Conservation (phyloP, 1,284 basidiomycete species). For the Sanghuangporus sanghuang region DNA sequence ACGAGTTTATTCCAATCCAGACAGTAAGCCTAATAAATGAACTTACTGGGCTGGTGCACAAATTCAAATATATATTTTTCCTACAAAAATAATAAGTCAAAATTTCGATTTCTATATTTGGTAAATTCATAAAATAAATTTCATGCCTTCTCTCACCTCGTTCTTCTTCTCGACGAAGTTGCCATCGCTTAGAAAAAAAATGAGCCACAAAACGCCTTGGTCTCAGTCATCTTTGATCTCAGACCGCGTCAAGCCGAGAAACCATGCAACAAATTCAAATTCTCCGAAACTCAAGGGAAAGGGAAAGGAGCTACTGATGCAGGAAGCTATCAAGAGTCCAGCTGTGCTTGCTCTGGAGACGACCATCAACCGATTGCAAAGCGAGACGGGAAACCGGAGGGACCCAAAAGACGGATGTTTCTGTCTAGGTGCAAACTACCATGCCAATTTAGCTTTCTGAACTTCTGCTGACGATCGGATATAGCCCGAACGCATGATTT, state of each 20-base stretch:
- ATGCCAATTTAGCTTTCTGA: neutral
- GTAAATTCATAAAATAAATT: too few relatives aligned
- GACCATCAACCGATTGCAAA: constrained; percentile 32
- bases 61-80: too few relatives aligned
- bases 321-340: constrained; percentile 36
- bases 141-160: neutral
- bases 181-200: neutral
- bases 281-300: constrained; percentile 27
- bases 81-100: too few relatives aligned
- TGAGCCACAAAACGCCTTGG: constrained; percentile 36
- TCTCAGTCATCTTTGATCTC: constrained; percentile 37
- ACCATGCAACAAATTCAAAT: constrained; percentile 21
- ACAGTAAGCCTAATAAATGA: too few relatives aligned
- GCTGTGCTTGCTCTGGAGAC: constrained; percentile 38
- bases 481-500: constrained; percentile 54
- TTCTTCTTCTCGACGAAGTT: neutral
- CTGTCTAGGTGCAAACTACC: constrained; percentile 46
- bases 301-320: constrained; percentile 19
- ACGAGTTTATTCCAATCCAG: too few relatives aligned
- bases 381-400: constrained; percentile 29
- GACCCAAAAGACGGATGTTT: constrained; percentile 63
- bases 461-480: neutral
- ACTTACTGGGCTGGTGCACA: too few relatives aligned
- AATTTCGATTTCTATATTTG: too few relatives aligned
- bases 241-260: constrained; percentile 36